These are phyloP conservation scores for Aspergillus fumigatiaffinis DNA, from an alignment of 2,329 filamentous ascomycete genomes.

Conservation along the genomic window DNA sequence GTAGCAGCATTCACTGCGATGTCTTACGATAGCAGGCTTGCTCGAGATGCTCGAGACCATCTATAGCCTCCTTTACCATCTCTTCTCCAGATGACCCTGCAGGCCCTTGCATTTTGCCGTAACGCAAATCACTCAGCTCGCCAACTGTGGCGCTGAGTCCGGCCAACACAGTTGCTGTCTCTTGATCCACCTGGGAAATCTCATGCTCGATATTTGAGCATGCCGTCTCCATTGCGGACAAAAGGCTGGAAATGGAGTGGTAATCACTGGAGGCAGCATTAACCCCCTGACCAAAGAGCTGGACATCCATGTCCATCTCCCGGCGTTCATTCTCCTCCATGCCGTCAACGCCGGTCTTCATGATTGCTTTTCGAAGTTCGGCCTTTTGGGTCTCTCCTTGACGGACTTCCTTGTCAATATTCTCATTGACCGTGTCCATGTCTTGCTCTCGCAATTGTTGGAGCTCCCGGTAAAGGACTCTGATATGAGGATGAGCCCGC, in stretches of 20 bases:
- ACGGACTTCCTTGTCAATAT: constrained; percentile 37
- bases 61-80: constrained; percentile 63
- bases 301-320: constrained; percentile 44
- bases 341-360: constrained; percentile 31
- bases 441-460: constrained; percentile 68
- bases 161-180: constrained; percentile 58
- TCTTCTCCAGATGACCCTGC: constrained; percentile 52
- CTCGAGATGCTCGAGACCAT: constrained; percentile 62
- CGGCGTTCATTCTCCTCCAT: constrained; percentile 31
- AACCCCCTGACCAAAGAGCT: constrained; percentile 58
- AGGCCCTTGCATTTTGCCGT: constrained; percentile 62
- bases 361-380: constrained; percentile 33
- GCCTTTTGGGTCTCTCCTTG: constrained; percentile 36
- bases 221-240: constrained; percentile 67
- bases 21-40: constrained; percentile 52
- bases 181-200: constrained; percentile 61
- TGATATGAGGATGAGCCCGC: constrained; percentile 63
- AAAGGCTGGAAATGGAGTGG: constrained; percentile 62
- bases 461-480: constrained; percentile 72
- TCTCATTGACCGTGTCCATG: constrained; percentile 63
- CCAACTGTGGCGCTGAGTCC: constrained; percentile 65
- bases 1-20: constrained; percentile 6
- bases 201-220: constrained; percentile 63
- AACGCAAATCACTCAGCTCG: constrained; percentile 75
- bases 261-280: constrained; percentile 34